Base-by-base conservation (phyloP, 2,329 filamentous ascomycete species). In the Diaporthe destruens region DNA sequence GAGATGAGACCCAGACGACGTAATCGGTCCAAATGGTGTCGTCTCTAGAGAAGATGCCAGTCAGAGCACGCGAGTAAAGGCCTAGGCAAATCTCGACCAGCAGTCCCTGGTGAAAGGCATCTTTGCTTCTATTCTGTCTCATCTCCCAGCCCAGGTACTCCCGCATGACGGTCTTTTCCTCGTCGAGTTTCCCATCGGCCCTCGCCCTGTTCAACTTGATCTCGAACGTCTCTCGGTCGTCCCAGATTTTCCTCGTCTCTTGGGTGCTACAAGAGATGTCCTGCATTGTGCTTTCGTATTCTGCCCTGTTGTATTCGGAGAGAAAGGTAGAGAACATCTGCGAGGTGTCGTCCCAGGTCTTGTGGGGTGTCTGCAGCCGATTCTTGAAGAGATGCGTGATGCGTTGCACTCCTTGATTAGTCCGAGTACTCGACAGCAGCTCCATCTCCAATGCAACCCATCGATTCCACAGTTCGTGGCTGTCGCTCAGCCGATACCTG, bases 111-210 rank as follows among this genome's bases (percentile, higher is more conserved):
- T 84, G 82, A 65, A 85, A 85, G 54, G 84, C 84, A 66, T 86
- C 90, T 74, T 88, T 88, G 76, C 87, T 87, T 53, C 68, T 70
- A 75, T 85, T 86, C 78, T 91, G 89, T 23, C 82, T 85, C 77
- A 92, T 88, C 84, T 99, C 96, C 93, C 94, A 98, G 69, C 94
- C 91, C 23, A 98, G 85, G 78, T 99, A 99, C 71, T 93, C 89
- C 6, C 81, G 82, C 83, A 91, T 85, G 55, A 82, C 80, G 25
- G 81, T 76, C 76, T 85, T 86, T 72, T 92, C 85, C 5, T 85
- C 85, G 14, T 89, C 87, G 36, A 83, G 80, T 76, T 94, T 88
- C 71, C 85, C 87, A 9, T 87, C 82, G 69, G 89, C 85, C 20
- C 83, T 80, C 8, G 92, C 91, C 74, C 87, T 85, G 69, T 86